Evolutionary conservation across 2,329 filamentous ascomycete species (phyloP).

Genomic region (Ceratocystis alfenasii): DNA sequence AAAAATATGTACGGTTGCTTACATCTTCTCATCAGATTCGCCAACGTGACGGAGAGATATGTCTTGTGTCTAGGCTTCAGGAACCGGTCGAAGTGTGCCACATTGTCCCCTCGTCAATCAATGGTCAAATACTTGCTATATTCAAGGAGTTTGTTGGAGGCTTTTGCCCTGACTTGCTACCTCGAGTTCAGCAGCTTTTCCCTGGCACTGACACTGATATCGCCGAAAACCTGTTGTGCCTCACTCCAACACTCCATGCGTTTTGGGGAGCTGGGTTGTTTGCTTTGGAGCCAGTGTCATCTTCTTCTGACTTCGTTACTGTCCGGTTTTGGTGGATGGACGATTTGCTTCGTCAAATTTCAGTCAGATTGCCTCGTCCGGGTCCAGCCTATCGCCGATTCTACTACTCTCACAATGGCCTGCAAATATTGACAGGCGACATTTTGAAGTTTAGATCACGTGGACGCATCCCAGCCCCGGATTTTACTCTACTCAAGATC

Average conservation of each 20-base stretch:
- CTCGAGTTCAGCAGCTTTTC: too few relatives aligned
- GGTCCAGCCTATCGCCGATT: accelerated
- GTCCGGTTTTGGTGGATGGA: not conserved
- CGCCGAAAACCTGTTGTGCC: too few relatives aligned
- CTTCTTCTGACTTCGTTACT: not conserved
- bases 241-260: too few relatives aligned
- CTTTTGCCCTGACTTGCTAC: not conserved
- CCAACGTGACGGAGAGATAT: not conserved
- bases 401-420: too few relatives aligned
- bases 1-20: accelerated
- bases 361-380: accelerated
- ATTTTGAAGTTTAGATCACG: too few relatives aligned
- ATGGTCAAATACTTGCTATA: not conserved
- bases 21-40: not conserved
- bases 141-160: not conserved
- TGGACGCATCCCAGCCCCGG: too few relatives aligned
- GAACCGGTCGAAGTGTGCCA: not conserved
- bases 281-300: too few relatives aligned
- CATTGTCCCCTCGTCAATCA: not conserved
- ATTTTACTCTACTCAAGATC: too few relatives aligned
- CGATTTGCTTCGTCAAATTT: not conserved
- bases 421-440: too few relatives aligned
- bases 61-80: not conserved
- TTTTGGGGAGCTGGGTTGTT: too few relatives aligned
- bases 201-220: accelerated